phyloP scores from a whole-genome alignment of 139 green algal species.

The Auxenochlorella pyrenoidosa region DNA sequence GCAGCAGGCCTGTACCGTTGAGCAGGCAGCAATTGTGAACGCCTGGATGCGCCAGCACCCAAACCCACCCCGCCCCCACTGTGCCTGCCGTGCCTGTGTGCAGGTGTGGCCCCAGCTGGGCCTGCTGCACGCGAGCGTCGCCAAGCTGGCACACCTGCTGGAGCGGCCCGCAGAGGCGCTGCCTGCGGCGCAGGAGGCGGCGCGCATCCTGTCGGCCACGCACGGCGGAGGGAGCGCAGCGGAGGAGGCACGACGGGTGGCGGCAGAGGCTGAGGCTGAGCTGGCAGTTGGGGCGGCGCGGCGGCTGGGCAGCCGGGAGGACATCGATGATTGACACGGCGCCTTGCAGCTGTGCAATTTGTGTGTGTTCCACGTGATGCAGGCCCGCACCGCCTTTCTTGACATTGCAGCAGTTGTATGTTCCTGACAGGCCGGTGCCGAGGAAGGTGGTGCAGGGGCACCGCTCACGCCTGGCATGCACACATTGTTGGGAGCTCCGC shows the following conservation, averaged over 20 bases:
- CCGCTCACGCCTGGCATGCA: no score
- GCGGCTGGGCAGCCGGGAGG: background rate
- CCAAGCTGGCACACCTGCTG: slow-evolving; percentile 44
- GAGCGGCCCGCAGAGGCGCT: slow-evolving; percentile 36
- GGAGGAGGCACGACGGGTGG: slow-evolving; percentile 27
- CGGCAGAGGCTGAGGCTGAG: slow-evolving; percentile 22
- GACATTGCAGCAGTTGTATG: no score
- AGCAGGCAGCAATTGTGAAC: no score
- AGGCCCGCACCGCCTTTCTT: no score
- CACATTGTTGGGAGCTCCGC: no score
- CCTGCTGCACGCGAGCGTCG: slow-evolving; percentile 40
- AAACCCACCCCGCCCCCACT: no score
- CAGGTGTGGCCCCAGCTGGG: slow-evolving; percentile 55
- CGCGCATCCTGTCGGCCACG: slow-evolving; percentile 45
- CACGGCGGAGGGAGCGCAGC: slow-evolving; percentile 20
- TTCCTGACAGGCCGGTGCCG: no score
- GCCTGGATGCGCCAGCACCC: no score
- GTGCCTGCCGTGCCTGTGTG: background rate
- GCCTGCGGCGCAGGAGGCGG: slow-evolving; percentile 34
- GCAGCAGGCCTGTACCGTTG: slow-evolving; percentile 30
- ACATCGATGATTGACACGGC: background rate
- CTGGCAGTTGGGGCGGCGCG: background rate
- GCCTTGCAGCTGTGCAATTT: no score
- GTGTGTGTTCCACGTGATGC: no score
- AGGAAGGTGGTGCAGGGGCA: no score